phyloP scores from a whole-genome alignment of 1,284 basidiomycete species.

The Ustilago trichophora region DNA sequence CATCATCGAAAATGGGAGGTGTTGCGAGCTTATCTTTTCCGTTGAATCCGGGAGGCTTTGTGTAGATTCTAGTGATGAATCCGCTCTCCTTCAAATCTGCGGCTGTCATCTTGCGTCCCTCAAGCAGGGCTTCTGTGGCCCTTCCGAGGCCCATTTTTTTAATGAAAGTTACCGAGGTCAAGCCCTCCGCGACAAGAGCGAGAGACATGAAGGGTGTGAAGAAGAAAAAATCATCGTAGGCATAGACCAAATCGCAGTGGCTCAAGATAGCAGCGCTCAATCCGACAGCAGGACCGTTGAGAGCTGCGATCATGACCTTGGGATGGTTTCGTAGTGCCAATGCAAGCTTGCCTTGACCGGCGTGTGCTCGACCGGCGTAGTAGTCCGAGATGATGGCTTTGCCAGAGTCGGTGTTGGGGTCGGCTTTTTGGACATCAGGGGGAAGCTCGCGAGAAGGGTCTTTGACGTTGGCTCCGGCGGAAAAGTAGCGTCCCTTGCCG shows the following conservation, averaged over 20 bases:
- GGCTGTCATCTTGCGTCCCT: constrained; percentile 46
- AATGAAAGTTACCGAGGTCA: constrained; percentile 43
- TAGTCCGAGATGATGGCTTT: constrained; percentile 15
- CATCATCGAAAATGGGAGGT: constrained; percentile 36
- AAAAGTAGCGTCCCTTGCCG: constrained; percentile 51
- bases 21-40: constrained; percentile 27
- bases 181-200: constrained; percentile 47
- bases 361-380: constrained; percentile 12
- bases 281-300: constrained; percentile 55
- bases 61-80: constrained; percentile 48
- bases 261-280: constrained; percentile 42
- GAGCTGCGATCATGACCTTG: constrained; percentile 50
- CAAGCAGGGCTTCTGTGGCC: constrained; percentile 47
- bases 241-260: constrained; percentile 52
- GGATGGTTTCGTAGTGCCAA: constrained; percentile 28
- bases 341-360: constrained; percentile 29
- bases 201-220: constrained; percentile 52
- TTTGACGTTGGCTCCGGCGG: constrained; percentile 49
- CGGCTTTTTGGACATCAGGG: constrained; percentile 8
- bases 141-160: constrained; percentile 45
- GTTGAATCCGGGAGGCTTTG: constrained; percentile 23
- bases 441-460: constrained; percentile 39
- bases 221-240: constrained; percentile 53
- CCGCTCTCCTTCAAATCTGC: constrained; percentile 38
- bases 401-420: constrained; percentile 14